Conservation (phyloP, 768 basidiomycete species). For the Chalciporus chontae region DNA sequence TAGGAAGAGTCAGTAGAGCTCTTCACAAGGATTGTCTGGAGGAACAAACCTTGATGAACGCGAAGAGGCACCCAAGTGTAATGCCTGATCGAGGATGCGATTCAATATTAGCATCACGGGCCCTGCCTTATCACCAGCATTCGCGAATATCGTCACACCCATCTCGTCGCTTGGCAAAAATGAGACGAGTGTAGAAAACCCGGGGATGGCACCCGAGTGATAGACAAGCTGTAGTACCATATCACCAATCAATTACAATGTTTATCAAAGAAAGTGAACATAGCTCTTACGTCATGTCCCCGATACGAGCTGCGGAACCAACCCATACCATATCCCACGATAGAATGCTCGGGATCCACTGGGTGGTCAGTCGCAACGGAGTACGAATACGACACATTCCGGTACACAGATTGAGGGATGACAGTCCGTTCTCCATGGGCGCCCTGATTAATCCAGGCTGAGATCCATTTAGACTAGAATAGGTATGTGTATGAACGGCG, state of each 20-base stretch:
- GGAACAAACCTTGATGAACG: conserved; percentile 6
- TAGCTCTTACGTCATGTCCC: conserved; percentile 37
- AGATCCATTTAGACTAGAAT: conserved; percentile 39
- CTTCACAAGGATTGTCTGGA: no score
- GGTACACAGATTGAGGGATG: conserved; percentile 30
- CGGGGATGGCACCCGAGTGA: conserved; percentile 35
- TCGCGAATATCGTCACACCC: conserved; percentile 36
- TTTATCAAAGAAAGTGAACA: not conserved
- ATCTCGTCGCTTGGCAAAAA: conserved; percentile 36
- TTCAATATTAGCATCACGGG: conserved; percentile 6
- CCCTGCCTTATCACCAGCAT: conserved; percentile 19
- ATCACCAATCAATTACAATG: not conserved
- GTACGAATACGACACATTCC: conserved; percentile 31
- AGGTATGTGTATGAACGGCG: not conserved
- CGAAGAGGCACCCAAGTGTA: conserved; percentile 5
- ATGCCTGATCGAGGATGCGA: conserved; percentile 24
- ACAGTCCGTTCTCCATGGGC: conserved; percentile 29
- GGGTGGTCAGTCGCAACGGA: conserved; percentile 17
- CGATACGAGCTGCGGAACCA: conserved; percentile 38
- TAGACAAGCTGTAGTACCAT: conserved; percentile 28
- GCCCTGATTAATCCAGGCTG: conserved; percentile 33
- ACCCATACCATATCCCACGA: conserved; percentile 40
- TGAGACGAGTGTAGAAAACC: conserved; percentile 28
- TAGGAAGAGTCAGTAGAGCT: not conserved
- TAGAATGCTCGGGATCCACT: conserved; percentile 19